Evolutionary conservation across 176 grass and related monocot species (phyloP), one percentile per base, ranked within the genome.

Genomic region (Zea mays): DNA sequence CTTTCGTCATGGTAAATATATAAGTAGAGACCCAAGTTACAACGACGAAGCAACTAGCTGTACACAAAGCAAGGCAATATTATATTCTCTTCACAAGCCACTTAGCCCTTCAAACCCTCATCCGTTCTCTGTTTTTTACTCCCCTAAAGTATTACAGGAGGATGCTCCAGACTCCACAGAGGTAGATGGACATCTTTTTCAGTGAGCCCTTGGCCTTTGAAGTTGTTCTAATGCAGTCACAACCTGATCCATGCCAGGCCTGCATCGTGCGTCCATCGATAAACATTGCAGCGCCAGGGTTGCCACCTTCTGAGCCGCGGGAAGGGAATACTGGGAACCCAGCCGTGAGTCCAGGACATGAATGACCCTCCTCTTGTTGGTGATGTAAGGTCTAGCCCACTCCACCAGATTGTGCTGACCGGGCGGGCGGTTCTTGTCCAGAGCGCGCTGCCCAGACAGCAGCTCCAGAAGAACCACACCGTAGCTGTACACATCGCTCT

Each of bases 391-490:
- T 52, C 85, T 93, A 8, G 91, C 85, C 91, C 91, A 98, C 81
- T 97, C 94, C 38, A 97, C 89, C 54, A 97, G 85, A 73, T 88
- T 94, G 69, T 97, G 94, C 64, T 94, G 84, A 39, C 94, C 91
- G 16, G 86, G 71, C 1, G 91, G 91, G 19, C 91, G 86, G 83
- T 94, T 92, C 79, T 94, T 98, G 89, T 98, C 91, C 84, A 98
- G 76, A 16, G 91, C 95, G 16, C 95, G 85, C 54, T 89, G 89
- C 11, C 95, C 89, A 2, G 89, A 94, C 67, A 98, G 49, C 89
- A 98, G 58, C 75, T 98, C 92, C 36, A 98, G 83, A 80, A 98
- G 95, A 85, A 98, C 91, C 43, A 98, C 95, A 58, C 95, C 95
- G 0, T 94, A 98, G 83, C 87, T 94, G 77, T 98, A 98, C 9